phyloP scores from a whole-genome alignment of 805 yeast species.

The Monosporozyma unispora region DNA sequence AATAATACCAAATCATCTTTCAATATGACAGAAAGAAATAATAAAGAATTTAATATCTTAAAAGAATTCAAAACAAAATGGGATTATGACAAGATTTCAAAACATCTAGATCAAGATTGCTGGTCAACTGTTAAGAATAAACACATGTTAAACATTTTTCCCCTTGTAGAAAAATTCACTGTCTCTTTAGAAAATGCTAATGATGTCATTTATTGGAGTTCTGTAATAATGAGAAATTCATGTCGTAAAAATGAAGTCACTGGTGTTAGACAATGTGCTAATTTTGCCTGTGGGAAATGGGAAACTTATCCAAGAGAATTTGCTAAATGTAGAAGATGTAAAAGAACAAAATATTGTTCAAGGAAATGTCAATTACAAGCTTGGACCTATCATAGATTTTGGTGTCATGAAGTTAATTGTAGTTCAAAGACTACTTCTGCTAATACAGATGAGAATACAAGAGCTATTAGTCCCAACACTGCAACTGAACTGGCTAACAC shows the following conservation, averaged over 20 bases:
- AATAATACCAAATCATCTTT: neutral
- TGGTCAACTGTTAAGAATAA: slow-evolving; percentile 33
- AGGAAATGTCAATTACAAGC: slow-evolving; percentile 85
- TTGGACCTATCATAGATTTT: slow-evolving; percentile 87
- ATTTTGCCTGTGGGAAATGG: slow-evolving; percentile 90
- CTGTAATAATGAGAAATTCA: slow-evolving; percentile 94
- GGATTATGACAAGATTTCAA: slow-evolving; percentile 37
- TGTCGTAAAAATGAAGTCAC: slow-evolving; percentile 81
- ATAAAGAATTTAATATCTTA: slow-evolving; percentile 8
- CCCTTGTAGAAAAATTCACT: slow-evolving; percentile 86
- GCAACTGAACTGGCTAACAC: neutral
- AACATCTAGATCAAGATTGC: slow-evolving; percentile 15
- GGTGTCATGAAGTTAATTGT: slow-evolving; percentile 63
- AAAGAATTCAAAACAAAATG: slow-evolving; percentile 31
- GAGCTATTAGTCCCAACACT: neutral
- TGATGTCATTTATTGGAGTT: slow-evolving; percentile 92
- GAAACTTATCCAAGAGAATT: slow-evolving; percentile 83
- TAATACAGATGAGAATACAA: neutral
- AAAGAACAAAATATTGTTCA: slow-evolving; percentile 90
- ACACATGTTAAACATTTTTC: slow-evolving; percentile 64
- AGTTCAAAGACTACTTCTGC: slow-evolving; percentile 12
- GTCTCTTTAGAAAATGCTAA: slow-evolving; percentile 51
- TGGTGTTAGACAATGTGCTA: slow-evolving; percentile 92
- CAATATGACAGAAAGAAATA: neutral
- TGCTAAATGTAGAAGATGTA: slow-evolving; percentile 90